Evolutionary conservation across 2,329 filamentous ascomycete genomes (phyloP), one percentile per base, ranked within the genome.

Genomic region (Penicillium sclerotigenum): DNA sequence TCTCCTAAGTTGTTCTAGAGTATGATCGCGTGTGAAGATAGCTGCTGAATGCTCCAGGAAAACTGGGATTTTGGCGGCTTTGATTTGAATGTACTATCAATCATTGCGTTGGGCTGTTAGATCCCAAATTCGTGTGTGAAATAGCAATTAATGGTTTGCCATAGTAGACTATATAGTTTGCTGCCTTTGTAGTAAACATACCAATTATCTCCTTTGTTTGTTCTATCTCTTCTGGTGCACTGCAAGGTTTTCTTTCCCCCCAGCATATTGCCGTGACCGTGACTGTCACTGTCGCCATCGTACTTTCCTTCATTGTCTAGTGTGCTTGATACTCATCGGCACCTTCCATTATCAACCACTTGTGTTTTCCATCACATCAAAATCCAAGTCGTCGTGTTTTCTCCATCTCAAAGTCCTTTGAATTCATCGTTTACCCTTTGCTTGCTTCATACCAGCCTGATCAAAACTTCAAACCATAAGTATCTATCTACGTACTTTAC

Each of bases 61-160:
- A 24, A 51, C 43, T 40, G 41, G 57, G 40, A 28, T 29, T 37
- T 45, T 52, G 52, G 57, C 49, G 49, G 59, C 48, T 55, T 53
- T 64, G 49, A 62, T 65, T 66, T 66, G 64, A 66, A 65, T 66
- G 64, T 66, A 66, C 62, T 65, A 66, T 66, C 64, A 66, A 64
- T 66, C 64, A 66, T 66, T 66, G 64, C 63, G 61, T 60, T 65
- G 63, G 63, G 61, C 54, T 59, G 56, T 65, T 64, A 63, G 58
- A 65, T 57, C 63, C 63, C 63, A 63, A 62, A 59, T 60, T 64
- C 63, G 64, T 65, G 63, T 65, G 64, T 66, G 63, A 66, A 66
- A 66, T 66, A 66, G 63, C 64, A 66, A 64, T 65, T 66, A 64
- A 66, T 65, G 61, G 61, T 64, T 65, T 66, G 58, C 64, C 64